Percentiles rank a stretch among this genome's conserved stretches.
phyloP scores from a whole-genome alignment of 2,329 filamentous ascomycete genomes.

The Arthrinium puccinioides region DNA sequence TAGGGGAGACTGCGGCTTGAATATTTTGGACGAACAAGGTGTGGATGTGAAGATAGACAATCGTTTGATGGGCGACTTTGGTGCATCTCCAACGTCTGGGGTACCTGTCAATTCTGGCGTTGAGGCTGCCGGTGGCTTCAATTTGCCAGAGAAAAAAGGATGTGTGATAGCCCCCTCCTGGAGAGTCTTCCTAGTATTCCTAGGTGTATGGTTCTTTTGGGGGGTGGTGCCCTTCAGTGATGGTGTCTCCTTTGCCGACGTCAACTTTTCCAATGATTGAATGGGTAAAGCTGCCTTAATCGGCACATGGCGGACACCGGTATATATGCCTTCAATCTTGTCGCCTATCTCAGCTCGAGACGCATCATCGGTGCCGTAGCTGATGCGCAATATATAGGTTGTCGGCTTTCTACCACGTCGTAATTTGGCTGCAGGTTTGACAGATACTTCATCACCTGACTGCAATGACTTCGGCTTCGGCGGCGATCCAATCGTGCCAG shows the following conservation, averaged over 20 bases:
- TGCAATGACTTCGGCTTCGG: conserved; percentile 41
- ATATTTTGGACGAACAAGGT: conserved; percentile 42
- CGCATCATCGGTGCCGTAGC: conserved; percentile 47
- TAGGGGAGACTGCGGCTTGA: conserved; percentile 19
- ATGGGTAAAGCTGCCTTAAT: conserved; percentile 6
- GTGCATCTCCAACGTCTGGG: too few relatives aligned
- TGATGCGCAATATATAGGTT: conserved; percentile 34
- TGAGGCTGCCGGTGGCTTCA: conserved; percentile 18
- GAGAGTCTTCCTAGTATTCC: conserved; percentile 11
- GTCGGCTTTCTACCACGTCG: conserved; percentile 28
- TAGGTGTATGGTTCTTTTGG: neutral
- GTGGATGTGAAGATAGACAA: conserved; percentile 43
- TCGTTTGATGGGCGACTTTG: conserved; percentile 2
- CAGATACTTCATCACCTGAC: conserved; percentile 3
- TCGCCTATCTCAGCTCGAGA: conserved; percentile 43
- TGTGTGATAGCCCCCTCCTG: conserved; percentile 31
- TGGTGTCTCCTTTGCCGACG: conserved; percentile 20
- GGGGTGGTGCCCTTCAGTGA: conserved; percentile 6
- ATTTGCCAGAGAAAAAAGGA: conserved; percentile 62
- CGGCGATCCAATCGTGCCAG: conserved; percentile 55
- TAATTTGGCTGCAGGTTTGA: conserved; percentile 14
- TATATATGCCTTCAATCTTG: conserved; percentile 57
- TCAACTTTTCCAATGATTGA: too few relatives aligned
- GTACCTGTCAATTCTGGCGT: too few relatives aligned
- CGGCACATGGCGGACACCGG: conserved; percentile 15